phyloP scores from a whole-genome alignment of 768 basidiomycete species.

The Phaeotremella fagi region DNA sequence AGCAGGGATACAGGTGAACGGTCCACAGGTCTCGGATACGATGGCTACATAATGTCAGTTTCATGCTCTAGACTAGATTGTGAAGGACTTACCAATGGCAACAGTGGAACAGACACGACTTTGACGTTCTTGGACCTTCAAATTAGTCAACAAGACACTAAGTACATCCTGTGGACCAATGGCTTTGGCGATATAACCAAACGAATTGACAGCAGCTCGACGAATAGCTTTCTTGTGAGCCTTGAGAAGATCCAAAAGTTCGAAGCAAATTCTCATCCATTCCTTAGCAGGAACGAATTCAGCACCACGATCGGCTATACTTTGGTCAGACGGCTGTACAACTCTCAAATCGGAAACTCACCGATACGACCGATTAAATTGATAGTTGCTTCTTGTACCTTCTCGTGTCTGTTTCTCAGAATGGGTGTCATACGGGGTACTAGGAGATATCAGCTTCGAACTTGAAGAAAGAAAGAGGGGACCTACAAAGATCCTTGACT shows the following conservation, averaged over 20 bases:
- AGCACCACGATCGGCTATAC: slow-evolving; percentile 87
- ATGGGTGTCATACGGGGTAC: slow-evolving; percentile 99
- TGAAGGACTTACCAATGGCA: slow-evolving; percentile 63
- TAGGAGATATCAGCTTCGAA: slow-evolving; percentile 48
- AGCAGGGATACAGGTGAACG: slow-evolving; percentile 96
- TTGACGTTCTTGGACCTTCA: slow-evolving; percentile 97
- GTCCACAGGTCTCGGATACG: slow-evolving; percentile 50
- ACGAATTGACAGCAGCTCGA: slow-evolving; percentile 97
- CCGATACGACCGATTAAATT: slow-evolving; percentile 98
- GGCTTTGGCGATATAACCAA: slow-evolving; percentile 98
- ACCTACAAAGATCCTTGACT: slow-evolving; percentile 95
- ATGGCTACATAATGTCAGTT: slow-evolving; percentile 52
- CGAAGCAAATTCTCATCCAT: slow-evolving; percentile 99
- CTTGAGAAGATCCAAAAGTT: slow-evolving; percentile 90
- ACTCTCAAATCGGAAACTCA: slow-evolving; percentile 31
- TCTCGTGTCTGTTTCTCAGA: slow-evolving; percentile 95
- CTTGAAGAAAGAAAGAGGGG: background rate
- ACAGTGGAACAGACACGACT: slow-evolving; percentile 98
- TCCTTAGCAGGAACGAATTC: slow-evolving; percentile 98
- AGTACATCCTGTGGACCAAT: slow-evolving; percentile 98
- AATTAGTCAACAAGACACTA: slow-evolving; percentile 87
- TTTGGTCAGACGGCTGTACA: background rate
- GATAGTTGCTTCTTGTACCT: slow-evolving; percentile 98
- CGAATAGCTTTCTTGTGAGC: slow-evolving; percentile 99
- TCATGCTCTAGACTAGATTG: background rate